Evolutionary conservation across 345 rosid genomes (phyloP).

Genomic region (Pseudoturritis turrita): DNA sequence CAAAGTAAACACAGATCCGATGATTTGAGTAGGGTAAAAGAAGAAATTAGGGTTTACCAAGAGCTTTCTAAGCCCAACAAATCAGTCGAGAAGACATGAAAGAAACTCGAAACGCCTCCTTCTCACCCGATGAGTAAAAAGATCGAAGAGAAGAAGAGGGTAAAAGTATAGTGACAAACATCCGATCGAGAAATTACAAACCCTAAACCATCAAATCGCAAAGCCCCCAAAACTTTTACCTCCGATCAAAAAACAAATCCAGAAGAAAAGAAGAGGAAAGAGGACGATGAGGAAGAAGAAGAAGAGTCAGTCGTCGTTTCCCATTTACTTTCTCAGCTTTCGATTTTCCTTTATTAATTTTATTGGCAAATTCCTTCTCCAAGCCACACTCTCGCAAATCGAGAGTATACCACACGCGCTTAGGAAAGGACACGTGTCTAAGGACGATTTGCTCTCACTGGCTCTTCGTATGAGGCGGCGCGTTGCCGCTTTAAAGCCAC

Average conservation of each 20-base stretch:
- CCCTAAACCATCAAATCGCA: neutral
- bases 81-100: constrained; percentile 23
- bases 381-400: neutral
- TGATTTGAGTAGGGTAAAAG: constrained; percentile 4
- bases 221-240: neutral
- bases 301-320: constrained; percentile 32
- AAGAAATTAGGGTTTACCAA: constrained; percentile 26
- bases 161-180: neutral
- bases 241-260: neutral
- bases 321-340: constrained; percentile 31
- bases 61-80: neutral
- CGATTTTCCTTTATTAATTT: neutral
- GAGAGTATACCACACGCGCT: neutral
- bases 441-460: rapidly evolving
- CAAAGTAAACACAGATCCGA: constrained; percentile 18
- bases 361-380: neutral
- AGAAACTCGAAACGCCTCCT: neutral
- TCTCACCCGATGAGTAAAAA: neutral
- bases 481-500: constrained; percentile 12
- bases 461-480: constrained; percentile 15
- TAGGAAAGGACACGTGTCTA: neutral
- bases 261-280: neutral
- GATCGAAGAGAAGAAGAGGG: neutral
- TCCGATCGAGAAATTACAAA: neutral
- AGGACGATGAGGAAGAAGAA: neutral